These are phyloP conservation scores for Cordia subcordata DNA, from an alignment of 257 asterid genomes.

Conservation along the genomic window DNA sequence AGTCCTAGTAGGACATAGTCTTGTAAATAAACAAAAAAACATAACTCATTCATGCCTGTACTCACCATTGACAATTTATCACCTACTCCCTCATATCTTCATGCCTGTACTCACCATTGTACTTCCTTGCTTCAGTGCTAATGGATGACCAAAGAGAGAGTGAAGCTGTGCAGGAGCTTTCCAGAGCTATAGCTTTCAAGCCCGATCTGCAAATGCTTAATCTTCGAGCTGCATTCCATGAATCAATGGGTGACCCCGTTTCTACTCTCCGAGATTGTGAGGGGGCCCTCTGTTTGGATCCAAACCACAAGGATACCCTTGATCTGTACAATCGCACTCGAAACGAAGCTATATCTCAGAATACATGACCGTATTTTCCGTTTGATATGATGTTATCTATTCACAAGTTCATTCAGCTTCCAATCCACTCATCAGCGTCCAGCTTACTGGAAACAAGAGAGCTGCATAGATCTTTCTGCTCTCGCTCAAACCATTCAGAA, in stretches of 20 bases:
- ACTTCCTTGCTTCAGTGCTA: constrained; percentile 32
- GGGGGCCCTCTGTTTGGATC: constrained; percentile 63
- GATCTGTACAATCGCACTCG: constrained; percentile 42
- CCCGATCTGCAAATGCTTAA: constrained; percentile 55
- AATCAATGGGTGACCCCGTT: constrained; percentile 43
- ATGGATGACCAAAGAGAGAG: constrained; percentile 56
- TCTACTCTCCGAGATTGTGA: constrained; percentile 50
- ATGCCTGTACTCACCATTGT: constrained; percentile 9
- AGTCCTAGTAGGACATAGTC: too few relatives aligned
- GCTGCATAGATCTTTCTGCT: neutral
- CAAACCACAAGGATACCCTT: constrained; percentile 51
- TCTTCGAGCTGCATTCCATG: constrained; percentile 57
- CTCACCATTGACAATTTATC: too few relatives aligned
- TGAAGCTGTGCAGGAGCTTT: constrained; percentile 52
- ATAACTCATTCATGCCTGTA: too few relatives aligned
- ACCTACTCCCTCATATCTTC: neutral
- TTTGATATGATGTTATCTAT: constrained; percentile 3
- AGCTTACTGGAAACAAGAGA: neutral
- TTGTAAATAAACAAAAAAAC: too few relatives aligned
- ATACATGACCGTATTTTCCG: neutral
- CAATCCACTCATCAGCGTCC: neutral
- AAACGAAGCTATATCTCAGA: constrained; percentile 15
- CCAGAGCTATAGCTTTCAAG: constrained; percentile 51
- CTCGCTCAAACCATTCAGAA: neutral
- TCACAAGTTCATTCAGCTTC: neutral